A percentile compares a stretch with the other conserved stretches of the same genome.
Conservation (phyloP, 106 monocot species). For the Dendrobium officinale region DNA sequence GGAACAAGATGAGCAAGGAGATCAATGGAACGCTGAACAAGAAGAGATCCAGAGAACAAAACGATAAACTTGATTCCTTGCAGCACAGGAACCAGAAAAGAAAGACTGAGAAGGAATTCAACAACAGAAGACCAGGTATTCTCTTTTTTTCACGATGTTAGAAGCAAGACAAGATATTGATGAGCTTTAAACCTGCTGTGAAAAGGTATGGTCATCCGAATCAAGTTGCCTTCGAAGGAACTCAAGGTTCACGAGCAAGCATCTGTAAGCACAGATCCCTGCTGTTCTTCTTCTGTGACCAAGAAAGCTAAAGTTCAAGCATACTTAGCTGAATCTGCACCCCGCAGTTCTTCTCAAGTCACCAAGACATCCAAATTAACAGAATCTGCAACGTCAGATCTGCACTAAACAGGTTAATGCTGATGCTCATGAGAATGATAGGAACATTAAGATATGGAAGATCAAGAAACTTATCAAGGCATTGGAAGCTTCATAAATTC, state of each 20-base stretch:
- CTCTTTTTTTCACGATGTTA: conserved; percentile 11
- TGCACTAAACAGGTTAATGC: too few relatives aligned
- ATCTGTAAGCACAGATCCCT: neutral
- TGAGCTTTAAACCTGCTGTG: neutral
- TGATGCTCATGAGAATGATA: too few relatives aligned
- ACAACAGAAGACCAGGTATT: conserved; percentile 50
- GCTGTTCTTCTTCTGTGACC: too few relatives aligned
- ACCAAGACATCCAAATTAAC: too few relatives aligned
- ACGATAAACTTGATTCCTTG: conserved; percentile 11
- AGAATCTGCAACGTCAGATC: too few relatives aligned
- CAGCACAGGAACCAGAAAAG: conserved; percentile 20
- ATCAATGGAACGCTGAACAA: conserved; percentile 5
- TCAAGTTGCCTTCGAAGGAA: conserved; percentile 28
- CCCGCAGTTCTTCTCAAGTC: too few relatives aligned
- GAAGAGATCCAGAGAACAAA: conserved; percentile 19
- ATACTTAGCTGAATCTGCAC: too few relatives aligned
- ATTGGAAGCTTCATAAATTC: too few relatives aligned
- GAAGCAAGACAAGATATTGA: conserved; percentile 20
- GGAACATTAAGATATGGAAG: too few relatives aligned
- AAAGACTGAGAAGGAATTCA: conserved; percentile 26
- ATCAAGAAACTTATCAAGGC: too few relatives aligned
- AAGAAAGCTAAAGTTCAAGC: too few relatives aligned
- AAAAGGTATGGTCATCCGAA: conserved; percentile 30
- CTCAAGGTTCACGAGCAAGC: neutral
- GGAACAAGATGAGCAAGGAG: neutral